These are phyloP conservation scores for Pythium aphanidermatum DNA, from an alignment of 352 stramenopile genomes.

Conservation along the genomic window DNA sequence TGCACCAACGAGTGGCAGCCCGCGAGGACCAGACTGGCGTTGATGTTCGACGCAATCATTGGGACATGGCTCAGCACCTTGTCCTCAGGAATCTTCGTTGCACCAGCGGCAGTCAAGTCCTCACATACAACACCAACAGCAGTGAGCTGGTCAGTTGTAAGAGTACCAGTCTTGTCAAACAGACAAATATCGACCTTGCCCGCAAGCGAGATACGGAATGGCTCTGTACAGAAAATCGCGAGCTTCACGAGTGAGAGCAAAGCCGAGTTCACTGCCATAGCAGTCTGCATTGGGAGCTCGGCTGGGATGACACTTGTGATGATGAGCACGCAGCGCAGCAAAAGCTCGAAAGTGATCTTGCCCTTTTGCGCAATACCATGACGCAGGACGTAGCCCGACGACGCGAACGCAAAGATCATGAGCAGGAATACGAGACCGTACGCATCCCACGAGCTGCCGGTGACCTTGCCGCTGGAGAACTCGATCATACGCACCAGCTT, in stretches of 20 bases:
- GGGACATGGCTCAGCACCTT: conserved; percentile 61
- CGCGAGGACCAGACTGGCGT: conserved; percentile 77
- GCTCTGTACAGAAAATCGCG: conserved; percentile 97
- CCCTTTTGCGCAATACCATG: conserved; percentile 83
- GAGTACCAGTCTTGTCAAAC: conserved; percentile 99
- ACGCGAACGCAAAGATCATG: conserved; percentile 95
- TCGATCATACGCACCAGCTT: conserved; percentile 98
- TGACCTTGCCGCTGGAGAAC: conserved; percentile 96
- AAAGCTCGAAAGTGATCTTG: conserved; percentile 94
- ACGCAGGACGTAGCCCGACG: conserved; percentile 92
- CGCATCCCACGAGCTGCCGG: conserved; percentile 93
- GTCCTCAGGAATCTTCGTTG: conserved; percentile 21
- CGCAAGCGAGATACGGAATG: conserved; percentile 96
- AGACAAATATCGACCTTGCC: conserved; percentile 96
- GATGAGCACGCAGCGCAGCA: conserved; percentile 98
- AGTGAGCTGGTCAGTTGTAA: conserved; percentile 96
- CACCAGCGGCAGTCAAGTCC: conserved; percentile 34
- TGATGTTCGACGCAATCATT: conserved; percentile 80
- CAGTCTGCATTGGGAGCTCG: conserved; percentile 97
- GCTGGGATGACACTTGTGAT: conserved; percentile 98
- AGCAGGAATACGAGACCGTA: conserved; percentile 95
- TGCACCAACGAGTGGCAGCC: conserved; percentile 97
- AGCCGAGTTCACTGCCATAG: conserved; percentile 96
- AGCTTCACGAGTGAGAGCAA: conserved; percentile 93
- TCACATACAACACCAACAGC: conserved; percentile 90